phyloP scores from a whole-genome alignment of 2,329 filamentous ascomycete species.

The Pseudocercospora fuligena region DNA sequence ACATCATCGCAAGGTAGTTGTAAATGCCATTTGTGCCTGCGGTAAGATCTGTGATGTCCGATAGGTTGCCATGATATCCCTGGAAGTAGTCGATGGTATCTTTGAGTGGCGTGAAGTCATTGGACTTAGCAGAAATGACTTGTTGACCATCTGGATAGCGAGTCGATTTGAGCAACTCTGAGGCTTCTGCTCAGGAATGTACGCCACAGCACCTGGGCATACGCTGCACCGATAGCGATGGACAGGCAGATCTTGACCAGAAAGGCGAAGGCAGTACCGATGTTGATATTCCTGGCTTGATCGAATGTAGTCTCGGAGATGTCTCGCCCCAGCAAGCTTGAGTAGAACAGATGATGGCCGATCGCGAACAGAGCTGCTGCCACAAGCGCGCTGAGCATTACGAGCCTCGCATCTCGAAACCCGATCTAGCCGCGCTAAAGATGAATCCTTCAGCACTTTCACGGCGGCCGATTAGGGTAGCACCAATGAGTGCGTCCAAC shows the following conservation, averaged over 20 bases:
- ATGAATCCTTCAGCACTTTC: neutral
- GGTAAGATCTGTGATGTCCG: neutral
- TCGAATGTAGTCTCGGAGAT: neutral
- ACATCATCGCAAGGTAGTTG: constrained; percentile 15
- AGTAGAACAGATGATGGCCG: constrained; percentile 16
- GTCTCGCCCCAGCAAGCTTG: constrained; percentile 5
- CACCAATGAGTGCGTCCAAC: too few relatives aligned
- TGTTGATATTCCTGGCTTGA: constrained; percentile 10
- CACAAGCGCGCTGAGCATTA: neutral
- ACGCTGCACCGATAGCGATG: constrained; percentile 7
- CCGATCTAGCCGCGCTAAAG: neutral
- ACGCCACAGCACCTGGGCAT: constrained; percentile 12
- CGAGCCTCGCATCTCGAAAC: neutral
- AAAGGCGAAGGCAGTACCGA: constrained; percentile 14
- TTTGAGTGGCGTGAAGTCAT: neutral
- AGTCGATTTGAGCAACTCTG: constrained; percentile 11
- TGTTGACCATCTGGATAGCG: constrained; percentile 4
- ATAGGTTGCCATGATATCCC: neutral
- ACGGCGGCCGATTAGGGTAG: neutral
- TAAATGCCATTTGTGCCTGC: constrained; percentile 9
- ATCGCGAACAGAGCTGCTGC: neutral
- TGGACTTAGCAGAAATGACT: neutral
- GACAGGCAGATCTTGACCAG: constrained; percentile 11
- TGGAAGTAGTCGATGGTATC: constrained; percentile 8
- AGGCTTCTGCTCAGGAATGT: constrained; percentile 6